Conservation (phyloP, 169 alveolate genomes). For the Prorocentrum cordatum region DNA sequence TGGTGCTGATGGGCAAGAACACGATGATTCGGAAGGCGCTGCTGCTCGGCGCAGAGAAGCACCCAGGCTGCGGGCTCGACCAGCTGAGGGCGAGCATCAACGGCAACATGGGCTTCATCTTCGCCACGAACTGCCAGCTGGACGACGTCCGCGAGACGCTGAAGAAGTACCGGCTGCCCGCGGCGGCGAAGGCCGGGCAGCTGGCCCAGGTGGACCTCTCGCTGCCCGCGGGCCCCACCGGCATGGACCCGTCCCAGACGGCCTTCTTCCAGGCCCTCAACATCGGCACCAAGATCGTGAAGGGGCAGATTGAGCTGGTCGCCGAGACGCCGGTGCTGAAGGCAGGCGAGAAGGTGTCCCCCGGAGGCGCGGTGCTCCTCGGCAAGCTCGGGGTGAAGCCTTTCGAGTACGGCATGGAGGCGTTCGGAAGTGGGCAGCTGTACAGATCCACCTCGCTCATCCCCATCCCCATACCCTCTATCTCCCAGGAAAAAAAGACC, state of each 20-base stretch:
- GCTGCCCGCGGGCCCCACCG: conserved; percentile 99
- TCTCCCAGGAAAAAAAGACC: no score
- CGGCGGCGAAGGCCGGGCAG: conserved; percentile 97
- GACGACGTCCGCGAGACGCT: conserved; percentile 80
- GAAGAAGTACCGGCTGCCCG: conserved; percentile 89
- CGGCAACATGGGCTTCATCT: conserved; percentile 93
- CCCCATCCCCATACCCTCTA: no score
- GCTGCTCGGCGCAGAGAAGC: no score
- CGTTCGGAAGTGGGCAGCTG: no score
- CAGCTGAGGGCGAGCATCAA: conserved; percentile 82
- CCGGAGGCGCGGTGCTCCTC: conserved; percentile 44
- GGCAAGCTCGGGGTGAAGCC: conserved; percentile 51
- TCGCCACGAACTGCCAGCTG: conserved; percentile 81
- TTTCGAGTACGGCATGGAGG: conserved; percentile 66
- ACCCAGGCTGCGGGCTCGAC: no score
- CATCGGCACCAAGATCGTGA: no score
- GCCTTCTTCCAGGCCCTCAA: conserved; percentile 97
- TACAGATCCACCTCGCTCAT: no score
- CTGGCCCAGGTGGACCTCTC: conserved; percentile 94
- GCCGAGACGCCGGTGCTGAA: no score
- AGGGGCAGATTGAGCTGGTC: no score
- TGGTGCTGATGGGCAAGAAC: conserved; percentile 93
- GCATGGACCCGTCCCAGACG: conserved; percentile 97
- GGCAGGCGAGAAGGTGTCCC: conserved; percentile 6
- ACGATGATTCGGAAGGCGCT: no score